Percentiles rank a stretch among this genome's conserved stretches.
phyloP scores from a whole-genome alignment of 1,284 basidiomycete genomes.

The Rugosomyces carneus region DNA sequence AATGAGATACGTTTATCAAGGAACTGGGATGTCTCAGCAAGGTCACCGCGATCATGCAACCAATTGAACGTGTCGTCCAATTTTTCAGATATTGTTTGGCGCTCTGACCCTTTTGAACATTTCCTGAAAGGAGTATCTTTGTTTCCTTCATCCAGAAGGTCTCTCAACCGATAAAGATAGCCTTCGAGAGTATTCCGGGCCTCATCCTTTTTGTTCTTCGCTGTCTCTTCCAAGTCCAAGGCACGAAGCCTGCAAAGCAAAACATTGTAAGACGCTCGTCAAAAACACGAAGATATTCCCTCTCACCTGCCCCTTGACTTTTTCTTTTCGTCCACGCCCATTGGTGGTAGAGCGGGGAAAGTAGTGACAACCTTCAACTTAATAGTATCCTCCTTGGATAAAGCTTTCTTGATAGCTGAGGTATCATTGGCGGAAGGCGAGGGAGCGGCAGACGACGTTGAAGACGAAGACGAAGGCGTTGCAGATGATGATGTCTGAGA shows the following conservation, averaged over 20 bases:
- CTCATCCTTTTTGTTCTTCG: slow-evolving; percentile 81
- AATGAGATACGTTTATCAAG: slow-evolving; percentile 69
- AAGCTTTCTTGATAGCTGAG: slow-evolving; percentile 28
- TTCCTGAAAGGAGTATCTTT: slow-evolving; percentile 69
- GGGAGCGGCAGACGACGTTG: slow-evolving; percentile 6
- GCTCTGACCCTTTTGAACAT: slow-evolving; percentile 72
- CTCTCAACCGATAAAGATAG: slow-evolving; percentile 87
- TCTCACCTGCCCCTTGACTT: slow-evolving; percentile 62
- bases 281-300: neutral
- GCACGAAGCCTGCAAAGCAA: slow-evolving; percentile 59
- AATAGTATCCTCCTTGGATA: slow-evolving; percentile 48
- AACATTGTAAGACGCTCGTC: neutral
- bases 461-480: slow-evolving; percentile 22
- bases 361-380: slow-evolving; percentile 56
- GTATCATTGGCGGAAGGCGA: slow-evolving; percentile 21
- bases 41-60: slow-evolving; percentile 84
- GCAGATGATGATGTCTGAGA: slow-evolving; percentile 23
- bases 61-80: slow-evolving; percentile 73
- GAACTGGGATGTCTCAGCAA: slow-evolving; percentile 71
- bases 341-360: slow-evolving; percentile 61
- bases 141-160: slow-evolving; percentile 68
- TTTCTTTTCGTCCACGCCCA: slow-evolving; percentile 71
- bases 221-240: slow-evolving; percentile 72
- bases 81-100: slow-evolving; percentile 56
- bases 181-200: slow-evolving; percentile 89